Evolutionary conservation across 345 rosid genomes (phyloP), one percentile per base, ranked within the genome.

Genomic region (Carallia pectinifolia): DNA sequence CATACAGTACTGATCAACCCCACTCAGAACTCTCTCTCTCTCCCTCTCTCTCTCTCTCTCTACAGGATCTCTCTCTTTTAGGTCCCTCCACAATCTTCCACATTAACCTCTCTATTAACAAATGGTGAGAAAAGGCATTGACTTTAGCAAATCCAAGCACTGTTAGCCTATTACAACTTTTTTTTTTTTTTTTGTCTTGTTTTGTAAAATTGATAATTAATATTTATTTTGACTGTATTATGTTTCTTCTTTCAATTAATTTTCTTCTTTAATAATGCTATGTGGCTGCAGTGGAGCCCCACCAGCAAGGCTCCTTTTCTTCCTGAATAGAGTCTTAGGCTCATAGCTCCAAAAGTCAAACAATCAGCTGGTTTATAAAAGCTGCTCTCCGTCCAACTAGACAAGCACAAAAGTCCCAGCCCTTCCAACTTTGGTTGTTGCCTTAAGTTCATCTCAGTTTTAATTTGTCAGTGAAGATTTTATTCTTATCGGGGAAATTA

Each of bases 111-210:
- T 38, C 65, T 71, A 70, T 60, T 58, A 55, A 70, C 74, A 78
- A 77, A 83, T 75, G 80, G 83, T 85, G 77, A 73, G 81, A 82
- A 78, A 78, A 78, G 85, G 76, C 85, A 82, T 90, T 86, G 93
- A 90, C 94, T 90, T 86, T 88, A 5, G 69, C 64, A 75, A 55
- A 74, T 68, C 53, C 71, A 58, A 63, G 34, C 33, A 68, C 5
- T 65, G 61, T 50, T 69, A 73, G 15, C 31, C 60, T 19, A 27
- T 19, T 54, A 7, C 31, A 39, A 15, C 61, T 10, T 6, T 4
- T 61, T 74, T 4, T 39, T n/a, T n/a, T n/a, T n/a, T n/a, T n/a
- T n/a, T n/a, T n/a, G n/a, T n/a, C n/a, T n/a, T n/a, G n/a, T n/a
- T n/a, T n/a, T n/a, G n/a, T 58, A 66, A 71, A 34, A 40, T 75